Conservation (phyloP, 129 eudicot species). For the Ambrosia artemisiifolia region DNA sequence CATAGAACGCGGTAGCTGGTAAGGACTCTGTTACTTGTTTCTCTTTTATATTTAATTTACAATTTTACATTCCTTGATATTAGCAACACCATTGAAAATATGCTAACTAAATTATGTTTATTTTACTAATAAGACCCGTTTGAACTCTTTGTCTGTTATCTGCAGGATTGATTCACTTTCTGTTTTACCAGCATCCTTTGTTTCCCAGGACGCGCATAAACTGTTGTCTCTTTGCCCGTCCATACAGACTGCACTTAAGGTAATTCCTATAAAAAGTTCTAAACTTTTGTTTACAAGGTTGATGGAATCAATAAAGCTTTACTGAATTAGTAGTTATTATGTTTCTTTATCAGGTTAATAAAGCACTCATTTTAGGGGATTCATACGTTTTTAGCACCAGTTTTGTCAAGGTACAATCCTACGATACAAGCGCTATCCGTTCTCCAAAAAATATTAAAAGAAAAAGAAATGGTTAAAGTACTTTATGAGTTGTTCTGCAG, state of each 20-base stretch:
- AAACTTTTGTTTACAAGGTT: not conserved
- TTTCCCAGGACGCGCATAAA: constrained; percentile 82
- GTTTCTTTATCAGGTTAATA: constrained; percentile 57
- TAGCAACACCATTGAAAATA: not conserved
- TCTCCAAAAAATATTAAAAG: too few species aligned
- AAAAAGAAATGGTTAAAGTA: constrained; percentile 6
- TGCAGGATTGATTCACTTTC: constrained; percentile 87
- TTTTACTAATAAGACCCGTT: not conserved
- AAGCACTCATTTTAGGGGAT: constrained; percentile 78
- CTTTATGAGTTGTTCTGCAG: constrained; percentile 32
- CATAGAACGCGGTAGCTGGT: constrained; percentile 93
- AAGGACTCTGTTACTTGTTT: constrained; percentile 15
- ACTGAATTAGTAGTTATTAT: constrained; percentile 2
- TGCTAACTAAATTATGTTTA: not conserved
- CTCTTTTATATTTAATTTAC: not conserved
- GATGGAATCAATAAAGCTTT: not conserved
- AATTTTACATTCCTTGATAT: not conserved
- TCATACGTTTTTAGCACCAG: constrained; percentile 68
- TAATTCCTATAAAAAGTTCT: constrained; percentile 14
- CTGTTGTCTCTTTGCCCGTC: constrained; percentile 77
- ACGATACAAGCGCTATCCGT: not conserved
- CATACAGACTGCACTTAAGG: constrained; percentile 72
- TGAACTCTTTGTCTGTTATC: constrained; percentile 10
- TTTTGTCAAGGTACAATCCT: constrained; percentile 69
- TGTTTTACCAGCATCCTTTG: constrained; percentile 77